phyloP scores from a whole-genome alignment of 768 basidiomycete genomes.

The Xerocomus potaroensis region DNA sequence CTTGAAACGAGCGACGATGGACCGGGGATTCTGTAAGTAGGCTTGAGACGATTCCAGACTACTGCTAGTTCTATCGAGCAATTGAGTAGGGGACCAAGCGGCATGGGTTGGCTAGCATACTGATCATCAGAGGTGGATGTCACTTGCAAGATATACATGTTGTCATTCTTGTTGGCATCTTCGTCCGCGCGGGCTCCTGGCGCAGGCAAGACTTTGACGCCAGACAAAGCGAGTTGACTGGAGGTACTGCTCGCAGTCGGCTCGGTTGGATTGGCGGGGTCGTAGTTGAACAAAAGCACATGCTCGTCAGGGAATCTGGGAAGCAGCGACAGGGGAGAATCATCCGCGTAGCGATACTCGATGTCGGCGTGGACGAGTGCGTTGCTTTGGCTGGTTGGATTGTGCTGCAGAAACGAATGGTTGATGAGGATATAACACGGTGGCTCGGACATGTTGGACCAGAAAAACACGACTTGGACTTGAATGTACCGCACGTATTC shows the following conservation, averaged over 20 bases:
- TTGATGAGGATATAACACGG: conserved; percentile 72
- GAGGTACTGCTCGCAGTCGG: conserved; percentile 54
- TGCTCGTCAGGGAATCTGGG: conserved; percentile 61
- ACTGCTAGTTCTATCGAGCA: conserved; percentile 3
- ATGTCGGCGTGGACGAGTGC: conserved; percentile 58
- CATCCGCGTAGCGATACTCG: conserved; percentile 81
- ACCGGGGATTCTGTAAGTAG: conserved; percentile 39
- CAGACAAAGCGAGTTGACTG: conserved; percentile 45
- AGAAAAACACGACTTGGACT: background rate
- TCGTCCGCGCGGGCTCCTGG: conserved; percentile 63
- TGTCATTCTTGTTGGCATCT: conserved; percentile 48
- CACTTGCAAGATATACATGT: conserved; percentile 76
- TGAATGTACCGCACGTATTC: conserved; percentile 31
- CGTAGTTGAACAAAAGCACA: conserved; percentile 69
- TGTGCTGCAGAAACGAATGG: conserved; percentile 42
- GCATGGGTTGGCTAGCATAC: conserved; percentile 14
- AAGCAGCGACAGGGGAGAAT: conserved; percentile 62
- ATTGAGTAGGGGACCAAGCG: background rate
- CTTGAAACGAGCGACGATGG: conserved; percentile 59
- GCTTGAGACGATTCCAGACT: conserved; percentile 28
- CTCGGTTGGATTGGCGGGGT: conserved; percentile 36
- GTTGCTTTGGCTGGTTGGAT: conserved; percentile 35
- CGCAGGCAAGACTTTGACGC: conserved; percentile 65
- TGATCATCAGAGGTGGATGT: conserved; percentile 47
- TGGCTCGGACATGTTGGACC: conserved; percentile 25